Evolutionary conservation across 2,329 filamentous ascomycete genomes (phyloP).

Genomic region (Colletotrichum abscissum): DNA sequence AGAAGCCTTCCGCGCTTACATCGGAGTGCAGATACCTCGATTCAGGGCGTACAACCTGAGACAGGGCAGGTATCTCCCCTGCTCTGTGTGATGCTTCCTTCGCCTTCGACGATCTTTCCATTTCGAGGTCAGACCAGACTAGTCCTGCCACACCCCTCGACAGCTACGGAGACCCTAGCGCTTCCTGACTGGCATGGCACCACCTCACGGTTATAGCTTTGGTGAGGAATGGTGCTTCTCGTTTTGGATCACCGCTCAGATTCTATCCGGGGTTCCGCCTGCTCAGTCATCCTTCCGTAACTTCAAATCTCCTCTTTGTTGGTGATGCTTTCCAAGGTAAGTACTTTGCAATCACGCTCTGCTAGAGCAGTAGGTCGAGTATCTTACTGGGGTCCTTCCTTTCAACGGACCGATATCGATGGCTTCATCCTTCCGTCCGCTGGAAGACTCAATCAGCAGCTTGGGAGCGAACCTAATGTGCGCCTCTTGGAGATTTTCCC

Average conservation of each 20-base stretch:
- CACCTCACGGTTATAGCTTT: not conserved
- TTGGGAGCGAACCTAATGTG: not conserved
- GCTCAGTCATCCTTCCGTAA: not conserved
- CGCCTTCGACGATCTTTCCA: slow-evolving; percentile 2
- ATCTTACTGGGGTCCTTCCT: not conserved
- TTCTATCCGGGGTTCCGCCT: not conserved
- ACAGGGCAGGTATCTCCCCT: not conserved
- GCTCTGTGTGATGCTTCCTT: not conserved
- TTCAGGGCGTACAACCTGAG: not conserved
- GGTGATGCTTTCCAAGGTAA: not conserved
- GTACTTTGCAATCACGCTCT: not conserved
- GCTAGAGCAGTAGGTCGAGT: not conserved
- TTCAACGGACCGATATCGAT: not conserved
- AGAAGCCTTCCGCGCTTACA: not conserved
- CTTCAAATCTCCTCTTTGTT: not conserved
- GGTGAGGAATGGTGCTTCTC: not conserved
- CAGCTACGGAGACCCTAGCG: not conserved
- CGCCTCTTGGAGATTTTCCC: not conserved
- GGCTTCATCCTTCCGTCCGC: not conserved
- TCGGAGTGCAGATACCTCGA: not conserved
- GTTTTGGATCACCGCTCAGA: not conserved
- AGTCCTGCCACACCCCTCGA: not conserved
- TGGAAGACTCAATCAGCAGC: not conserved
- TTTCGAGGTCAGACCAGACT: not conserved
- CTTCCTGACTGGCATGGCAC: not conserved